Evolutionary conservation across 306 rosid genomes (phyloP).

Genomic region (Hippophae gyantsensis): DNA sequence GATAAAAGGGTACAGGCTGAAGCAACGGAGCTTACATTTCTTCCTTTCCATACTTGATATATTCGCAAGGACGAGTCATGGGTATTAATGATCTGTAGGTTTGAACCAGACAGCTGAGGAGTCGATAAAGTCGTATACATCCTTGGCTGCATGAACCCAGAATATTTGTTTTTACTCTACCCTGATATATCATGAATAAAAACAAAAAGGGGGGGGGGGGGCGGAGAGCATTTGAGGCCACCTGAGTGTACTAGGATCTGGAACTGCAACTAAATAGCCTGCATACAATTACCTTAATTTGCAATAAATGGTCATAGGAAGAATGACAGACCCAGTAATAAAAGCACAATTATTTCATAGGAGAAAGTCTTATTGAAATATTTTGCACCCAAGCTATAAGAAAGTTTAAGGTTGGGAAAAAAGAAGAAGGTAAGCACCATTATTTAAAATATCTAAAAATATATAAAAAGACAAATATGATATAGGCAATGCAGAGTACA

Average conservation of each 20-base stretch:
- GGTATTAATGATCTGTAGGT: constrained; percentile 16
- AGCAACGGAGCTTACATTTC: constrained; percentile 18
- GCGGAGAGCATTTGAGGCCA: constrained; percentile 1
- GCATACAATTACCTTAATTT: background rate
- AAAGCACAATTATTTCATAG: too few species aligned
- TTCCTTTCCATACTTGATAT: constrained; percentile 38
- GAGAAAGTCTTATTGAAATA: background rate
- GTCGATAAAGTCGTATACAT: constrained; percentile 11
- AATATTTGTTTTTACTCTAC: background rate
- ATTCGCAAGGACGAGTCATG: constrained; percentile 20
- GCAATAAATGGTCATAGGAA: background rate
- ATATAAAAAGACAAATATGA: too few species aligned
- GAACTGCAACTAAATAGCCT: too few species aligned
- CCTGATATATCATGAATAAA: background rate
- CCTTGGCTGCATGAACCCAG: constrained; percentile 4
- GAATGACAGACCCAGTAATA: background rate
- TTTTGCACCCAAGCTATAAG: too few species aligned
- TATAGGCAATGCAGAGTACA: too few species aligned
- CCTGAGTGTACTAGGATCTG: background rate
- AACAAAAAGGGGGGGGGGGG: background rate
- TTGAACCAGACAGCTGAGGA: constrained; percentile 26
- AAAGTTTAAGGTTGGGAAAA: too few species aligned
- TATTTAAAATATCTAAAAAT: too few species aligned
- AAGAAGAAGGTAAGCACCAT: background rate
- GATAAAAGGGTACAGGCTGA: background rate